phyloP scores from a whole-genome alignment of 805 yeast species.

The Metschnikowia gelsemii region DNA sequence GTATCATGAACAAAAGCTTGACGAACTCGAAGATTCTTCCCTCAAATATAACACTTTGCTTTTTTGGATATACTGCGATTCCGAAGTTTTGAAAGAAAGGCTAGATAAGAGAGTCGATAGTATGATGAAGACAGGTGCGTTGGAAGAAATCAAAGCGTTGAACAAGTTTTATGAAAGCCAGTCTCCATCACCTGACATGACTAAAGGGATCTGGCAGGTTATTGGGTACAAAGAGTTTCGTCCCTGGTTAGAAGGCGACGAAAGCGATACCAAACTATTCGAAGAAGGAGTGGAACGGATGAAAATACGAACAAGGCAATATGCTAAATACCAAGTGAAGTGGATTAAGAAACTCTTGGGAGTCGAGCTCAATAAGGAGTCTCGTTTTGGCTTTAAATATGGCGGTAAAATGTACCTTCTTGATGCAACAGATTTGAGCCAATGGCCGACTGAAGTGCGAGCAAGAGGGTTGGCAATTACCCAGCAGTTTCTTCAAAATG shows the following conservation, averaged over 20 bases:
- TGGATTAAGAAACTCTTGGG: conserved; percentile 80
- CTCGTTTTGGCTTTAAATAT: conserved; percentile 44
- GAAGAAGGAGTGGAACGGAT: conserved; percentile 61
- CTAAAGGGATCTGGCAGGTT: conserved; percentile 88
- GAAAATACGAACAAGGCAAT: conserved; percentile 82
- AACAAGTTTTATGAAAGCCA: conserved; percentile 43
- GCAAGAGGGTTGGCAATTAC: conserved; percentile 55
- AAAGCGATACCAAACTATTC: conserved; percentile 25
- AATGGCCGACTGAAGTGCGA: conserved; percentile 61
- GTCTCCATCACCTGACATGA: conserved; percentile 47
- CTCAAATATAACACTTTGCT: conserved; percentile 62
- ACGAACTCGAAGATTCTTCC: conserved; percentile 43
- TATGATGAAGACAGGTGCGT: conserved; percentile 73
- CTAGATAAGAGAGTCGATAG: conserved; percentile 78
- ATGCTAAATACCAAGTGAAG: conserved; percentile 84
- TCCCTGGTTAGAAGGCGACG: conserved; percentile 53
- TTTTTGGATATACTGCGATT: conserved; percentile 80
- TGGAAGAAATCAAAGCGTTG: conserved; percentile 64
- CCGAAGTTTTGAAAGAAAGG: conserved; percentile 54
- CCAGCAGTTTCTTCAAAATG: conserved; percentile 30
- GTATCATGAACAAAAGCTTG: conserved; percentile 57
- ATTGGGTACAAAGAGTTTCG: conserved; percentile 90
- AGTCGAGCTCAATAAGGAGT: conserved; percentile 54
- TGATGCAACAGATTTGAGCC: conserved; percentile 69
- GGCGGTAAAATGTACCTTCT: conserved; percentile 68